Evolutionary conservation across 1,139 yeast genomes (phyloP), one percentile per base, ranked within the genome.

Genomic region (Magnusiomyces suaveolens): DNA sequence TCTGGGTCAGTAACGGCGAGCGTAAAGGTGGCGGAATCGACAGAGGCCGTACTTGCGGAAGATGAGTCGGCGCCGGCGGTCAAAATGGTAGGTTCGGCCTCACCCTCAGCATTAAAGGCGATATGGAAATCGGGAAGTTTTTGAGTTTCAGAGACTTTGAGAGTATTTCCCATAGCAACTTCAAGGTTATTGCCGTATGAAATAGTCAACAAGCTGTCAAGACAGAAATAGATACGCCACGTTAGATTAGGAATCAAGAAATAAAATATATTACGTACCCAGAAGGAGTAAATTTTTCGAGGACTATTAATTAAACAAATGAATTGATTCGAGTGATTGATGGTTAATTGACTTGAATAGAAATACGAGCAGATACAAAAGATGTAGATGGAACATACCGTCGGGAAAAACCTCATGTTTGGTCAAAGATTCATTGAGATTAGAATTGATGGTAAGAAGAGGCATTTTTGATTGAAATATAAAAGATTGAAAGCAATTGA

Each of bases 1-100:
- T 89, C 97, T 1, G 97, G 97, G 68, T 89, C 96, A 2, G 96
- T 89, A 62, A 89, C 63, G 1, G 86, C 86, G 60, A 89, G 72
- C 2, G 92, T 82, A 70, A 84, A 87, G 52, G 75, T 72, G 2
- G 43, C 43, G 25, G 43, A 36, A 6, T 29, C 38, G 10, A 23
- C 38, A 29, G 48, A 4, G 29, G 48, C 6, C 6, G 33, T 6
- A 29, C n/a, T n/a, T n/a, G 33, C 33, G 12, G 33, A 29, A 29
- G 33, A 29, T 29, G 33, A 29, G 12, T 29, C 33, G 33, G 12
- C 33, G 33, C 33, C 33, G 12, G 33, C 33, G 6, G 33, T 12
- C 6, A 29, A 29, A 6, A 29, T 6, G 12, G 33, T 29, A 12
- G 33, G 41, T n/a, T 36, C 18, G 16, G 18, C 41, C 10, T 10